These are phyloP conservation scores for Phytophthora aleatoria DNA, from an alignment of 352 stramenopile species.

Conservation along the genomic window DNA sequence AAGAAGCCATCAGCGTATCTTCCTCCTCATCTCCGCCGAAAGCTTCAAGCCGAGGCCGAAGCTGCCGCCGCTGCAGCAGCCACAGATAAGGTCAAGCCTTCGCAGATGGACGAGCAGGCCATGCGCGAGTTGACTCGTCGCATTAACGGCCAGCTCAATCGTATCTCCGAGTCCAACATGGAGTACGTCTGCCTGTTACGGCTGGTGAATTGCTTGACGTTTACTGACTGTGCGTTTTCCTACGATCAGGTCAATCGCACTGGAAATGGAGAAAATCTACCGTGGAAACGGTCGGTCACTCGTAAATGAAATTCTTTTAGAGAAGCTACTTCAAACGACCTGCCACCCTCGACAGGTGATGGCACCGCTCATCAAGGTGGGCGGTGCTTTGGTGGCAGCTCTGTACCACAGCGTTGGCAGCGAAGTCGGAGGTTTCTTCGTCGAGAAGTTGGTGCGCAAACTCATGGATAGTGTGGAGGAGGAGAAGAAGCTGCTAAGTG, in stretches of 20 bases:
- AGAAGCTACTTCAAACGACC: conserved; percentile 71
- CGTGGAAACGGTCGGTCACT: conserved; percentile 68
- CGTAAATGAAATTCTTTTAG: conserved; percentile 75
- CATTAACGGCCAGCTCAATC: conserved; percentile 91
- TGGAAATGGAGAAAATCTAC: conserved; percentile 87
- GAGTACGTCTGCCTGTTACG: conserved; percentile 47
- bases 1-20: conserved; percentile 78
- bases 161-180: conserved; percentile 92
- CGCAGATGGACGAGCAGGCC: conserved; percentile 74
- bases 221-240: conserved; percentile 11
- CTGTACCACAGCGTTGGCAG: conserved; percentile 81
- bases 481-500: conserved; percentile 30
- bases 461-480: conserved; percentile 54
- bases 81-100: conserved; percentile 36
- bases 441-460: conserved; percentile 75
- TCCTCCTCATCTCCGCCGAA: conserved; percentile 84
- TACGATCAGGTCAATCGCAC: conserved; percentile 51
- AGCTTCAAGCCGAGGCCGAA: conserved; percentile 54
- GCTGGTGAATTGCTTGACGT: neutral
- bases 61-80: conserved; percentile 38
- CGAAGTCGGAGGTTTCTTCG: conserved; percentile 82
- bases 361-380: conserved; percentile 78
- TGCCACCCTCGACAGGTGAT: conserved; percentile 76
- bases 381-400: conserved; percentile 64
- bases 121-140: conserved; percentile 71